These are phyloP conservation scores for Nothophoma quercina DNA, from an alignment of 2,329 filamentous ascomycete genomes.

Conservation along the genomic window DNA sequence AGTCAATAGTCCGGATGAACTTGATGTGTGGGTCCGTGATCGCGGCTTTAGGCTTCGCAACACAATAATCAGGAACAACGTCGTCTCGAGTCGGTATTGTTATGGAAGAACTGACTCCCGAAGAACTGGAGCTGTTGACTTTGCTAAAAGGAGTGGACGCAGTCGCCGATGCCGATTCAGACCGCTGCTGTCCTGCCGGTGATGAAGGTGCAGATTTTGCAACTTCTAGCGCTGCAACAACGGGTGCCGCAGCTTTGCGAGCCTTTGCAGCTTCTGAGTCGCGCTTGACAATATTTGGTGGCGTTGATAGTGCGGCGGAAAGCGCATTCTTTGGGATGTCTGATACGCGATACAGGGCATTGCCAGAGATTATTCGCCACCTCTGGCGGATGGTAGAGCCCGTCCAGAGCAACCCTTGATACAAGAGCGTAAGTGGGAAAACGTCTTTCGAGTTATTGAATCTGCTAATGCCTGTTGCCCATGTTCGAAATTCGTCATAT, in stretches of 20 bases:
- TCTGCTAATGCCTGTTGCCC: constrained; percentile 53
- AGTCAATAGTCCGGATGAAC: constrained; percentile 56
- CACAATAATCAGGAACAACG: constrained; percentile 40
- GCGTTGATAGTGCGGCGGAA: constrained; percentile 7
- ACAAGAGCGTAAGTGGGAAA: constrained; percentile 53
- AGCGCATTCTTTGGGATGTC: constrained; percentile 22
- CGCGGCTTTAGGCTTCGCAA: constrained; percentile 28
- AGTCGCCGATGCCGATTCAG: constrained; percentile 15
- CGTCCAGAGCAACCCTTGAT: constrained; percentile 40
- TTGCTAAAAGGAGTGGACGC: constrained; percentile 15
- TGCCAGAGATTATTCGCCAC: constrained; percentile 40
- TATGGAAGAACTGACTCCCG: constrained; percentile 27
- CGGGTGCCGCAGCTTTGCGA: constrained; percentile 16
- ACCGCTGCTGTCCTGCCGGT: constrained; percentile 6
- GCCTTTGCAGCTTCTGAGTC: constrained; percentile 3
- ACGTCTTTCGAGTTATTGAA: constrained; percentile 57
- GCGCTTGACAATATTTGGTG: not conserved
- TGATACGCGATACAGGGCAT: constrained; percentile 28
- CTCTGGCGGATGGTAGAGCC: constrained; percentile 38
- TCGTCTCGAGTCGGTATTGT: constrained; percentile 32
- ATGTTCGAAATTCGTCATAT: constrained; percentile 51
- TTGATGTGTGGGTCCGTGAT: constrained; percentile 38
- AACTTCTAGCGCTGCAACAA: constrained; percentile 4
- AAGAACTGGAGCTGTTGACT: constrained; percentile 28
- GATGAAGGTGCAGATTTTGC: not conserved